phyloP scores from a whole-genome alignment of 371 early-diverging fungal genomes.

The Basidiobolus meristosporus region DNA sequence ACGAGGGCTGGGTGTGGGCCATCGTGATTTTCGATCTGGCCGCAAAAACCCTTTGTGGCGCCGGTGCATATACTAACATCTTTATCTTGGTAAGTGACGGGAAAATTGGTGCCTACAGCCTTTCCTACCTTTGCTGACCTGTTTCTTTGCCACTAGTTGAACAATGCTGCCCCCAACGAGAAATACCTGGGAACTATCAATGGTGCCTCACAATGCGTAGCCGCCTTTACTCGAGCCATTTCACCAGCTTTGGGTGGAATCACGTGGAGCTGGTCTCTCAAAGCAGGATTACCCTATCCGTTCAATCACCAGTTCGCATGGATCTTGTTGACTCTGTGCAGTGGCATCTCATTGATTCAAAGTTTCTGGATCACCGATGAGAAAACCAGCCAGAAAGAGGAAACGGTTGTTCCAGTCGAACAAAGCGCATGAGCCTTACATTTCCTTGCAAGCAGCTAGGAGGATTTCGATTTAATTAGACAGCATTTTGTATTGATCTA shows the following conservation, averaged over 20 bases:
- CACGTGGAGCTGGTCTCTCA: slow-evolving; percentile 4
- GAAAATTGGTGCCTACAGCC: background rate
- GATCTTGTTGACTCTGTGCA: background rate
- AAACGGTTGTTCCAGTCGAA: no score
- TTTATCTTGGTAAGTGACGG: slow-evolving; percentile 24
- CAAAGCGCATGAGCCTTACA: no score
- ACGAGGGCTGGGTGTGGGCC: slow-evolving; percentile 8
- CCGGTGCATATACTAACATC: slow-evolving; percentile 31
- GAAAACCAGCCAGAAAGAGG: no score
- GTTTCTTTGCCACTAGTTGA: slow-evolving; percentile 1
- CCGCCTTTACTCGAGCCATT: slow-evolving; percentile 34
- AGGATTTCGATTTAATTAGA: no score
- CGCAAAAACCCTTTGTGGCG: slow-evolving; percentile 21
- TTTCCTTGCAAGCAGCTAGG: no score
- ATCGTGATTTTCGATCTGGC: slow-evolving; percentile 16
- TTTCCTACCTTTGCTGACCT: background rate
- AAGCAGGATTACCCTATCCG: background rate
- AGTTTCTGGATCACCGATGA: no score
- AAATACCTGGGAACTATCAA: slow-evolving; percentile 45
- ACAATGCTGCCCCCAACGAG: slow-evolving; percentile 2
- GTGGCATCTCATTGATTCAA: background rate
- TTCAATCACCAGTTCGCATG: slow-evolving; percentile 2
- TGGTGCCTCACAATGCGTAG: slow-evolving; percentile 40
- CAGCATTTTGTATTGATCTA: no score
- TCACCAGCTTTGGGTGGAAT: slow-evolving; percentile 46